A percentile compares a stretch with the other conserved stretches of the same genome.
These are phyloP conservation scores for Trifolium repens DNA, from an alignment of 306 rosid species.

Conservation along the genomic window DNA sequence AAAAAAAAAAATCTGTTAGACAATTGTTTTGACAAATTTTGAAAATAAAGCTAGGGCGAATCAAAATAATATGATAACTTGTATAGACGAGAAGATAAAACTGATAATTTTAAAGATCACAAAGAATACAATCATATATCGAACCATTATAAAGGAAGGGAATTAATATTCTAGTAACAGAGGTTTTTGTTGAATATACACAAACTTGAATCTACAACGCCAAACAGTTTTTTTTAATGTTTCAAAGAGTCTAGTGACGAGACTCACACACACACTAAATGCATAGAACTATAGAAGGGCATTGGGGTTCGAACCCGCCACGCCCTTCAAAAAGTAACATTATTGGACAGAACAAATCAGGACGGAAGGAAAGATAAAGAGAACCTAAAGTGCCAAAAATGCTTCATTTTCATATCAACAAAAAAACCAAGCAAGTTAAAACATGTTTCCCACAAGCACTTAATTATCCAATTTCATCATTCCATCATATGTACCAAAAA, in stretches of 20 bases:
- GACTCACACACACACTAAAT: neutral
- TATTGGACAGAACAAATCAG: neutral
- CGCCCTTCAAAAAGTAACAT: neutral
- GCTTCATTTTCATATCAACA: too few relatives aligned
- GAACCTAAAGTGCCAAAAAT: neutral
- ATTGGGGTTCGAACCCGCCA: neutral
- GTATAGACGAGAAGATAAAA: conserved; percentile 8
- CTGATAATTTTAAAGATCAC: neutral
- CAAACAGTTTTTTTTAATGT: neutral
- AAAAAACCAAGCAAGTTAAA: too few relatives aligned
- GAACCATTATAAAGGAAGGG: conserved; percentile 1
- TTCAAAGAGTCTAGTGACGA: neutral
- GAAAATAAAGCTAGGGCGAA: neutral
- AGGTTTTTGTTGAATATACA: conserved; percentile 12
- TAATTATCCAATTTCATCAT: conserved; percentile 2
- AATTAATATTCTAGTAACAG: neutral
- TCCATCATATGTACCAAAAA: conserved; percentile 10
- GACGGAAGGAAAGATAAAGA: neutral
- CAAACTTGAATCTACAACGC: neutral
- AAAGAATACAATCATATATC: neutral
- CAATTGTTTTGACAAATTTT: neutral
- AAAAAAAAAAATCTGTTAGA: conserved; percentile 30
- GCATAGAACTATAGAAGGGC: neutral
- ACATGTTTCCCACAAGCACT: too few relatives aligned
- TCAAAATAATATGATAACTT: neutral